Percentiles rank a stretch among this genome's conserved stretches.
Evolutionary conservation across 176 grass and related monocot species (phyloP).

Genomic region (Otatea glauca): DNA sequence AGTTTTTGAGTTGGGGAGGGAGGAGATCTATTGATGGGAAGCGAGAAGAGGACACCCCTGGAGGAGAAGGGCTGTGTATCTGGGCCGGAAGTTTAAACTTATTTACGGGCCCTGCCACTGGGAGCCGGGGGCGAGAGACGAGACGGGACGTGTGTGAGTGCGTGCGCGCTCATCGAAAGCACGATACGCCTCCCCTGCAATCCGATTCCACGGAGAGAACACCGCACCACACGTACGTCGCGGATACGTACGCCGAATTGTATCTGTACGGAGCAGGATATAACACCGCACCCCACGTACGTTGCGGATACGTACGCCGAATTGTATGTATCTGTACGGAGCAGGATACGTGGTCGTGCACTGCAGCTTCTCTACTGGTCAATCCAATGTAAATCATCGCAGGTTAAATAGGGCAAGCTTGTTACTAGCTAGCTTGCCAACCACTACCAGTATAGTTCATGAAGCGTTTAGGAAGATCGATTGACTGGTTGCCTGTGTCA

Average conservation of each 20-base stretch:
- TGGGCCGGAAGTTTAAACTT: neutral
- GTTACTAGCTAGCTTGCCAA: neutral
- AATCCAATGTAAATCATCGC: neutral
- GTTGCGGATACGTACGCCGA: too few species aligned
- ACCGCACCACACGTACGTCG: neutral
- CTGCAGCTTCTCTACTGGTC: neutral
- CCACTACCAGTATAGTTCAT: neutral
- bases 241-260: too few species aligned
- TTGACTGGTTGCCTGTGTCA: neutral
- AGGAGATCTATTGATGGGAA: neutral
- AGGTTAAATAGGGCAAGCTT: neutral
- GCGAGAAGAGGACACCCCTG: slow-evolving; percentile 39
- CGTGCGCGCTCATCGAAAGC: slow-evolving; percentile 36
- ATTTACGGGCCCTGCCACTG: slow-evolving; percentile 50
- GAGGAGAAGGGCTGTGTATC: neutral
- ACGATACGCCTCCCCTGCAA: too few species aligned
- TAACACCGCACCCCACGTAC: neutral
- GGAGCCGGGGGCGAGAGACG: neutral
- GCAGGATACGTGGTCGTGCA: neutral
- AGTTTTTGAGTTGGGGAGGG: slow-evolving; percentile 27
- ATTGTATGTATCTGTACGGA: neutral
- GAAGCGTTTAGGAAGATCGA: neutral
- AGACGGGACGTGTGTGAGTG: neutral
- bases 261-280: neutral
- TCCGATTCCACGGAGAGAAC: neutral